phyloP scores from a whole-genome alignment of 441 rosid species.

The Euphorbia corollata region DNA sequence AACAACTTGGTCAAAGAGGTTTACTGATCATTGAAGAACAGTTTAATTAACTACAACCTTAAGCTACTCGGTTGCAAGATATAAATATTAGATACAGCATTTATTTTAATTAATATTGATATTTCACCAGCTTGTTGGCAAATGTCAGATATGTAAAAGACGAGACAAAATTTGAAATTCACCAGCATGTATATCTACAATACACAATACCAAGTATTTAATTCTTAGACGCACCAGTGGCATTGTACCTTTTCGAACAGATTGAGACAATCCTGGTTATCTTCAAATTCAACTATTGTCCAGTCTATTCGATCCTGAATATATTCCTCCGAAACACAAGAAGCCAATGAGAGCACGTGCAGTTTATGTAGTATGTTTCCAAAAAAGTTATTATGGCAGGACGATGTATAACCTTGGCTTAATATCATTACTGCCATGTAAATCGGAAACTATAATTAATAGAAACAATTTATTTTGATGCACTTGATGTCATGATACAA shows the following conservation, averaged over 20 bases:
- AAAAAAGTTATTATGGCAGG: background rate
- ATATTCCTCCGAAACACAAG: slow-evolving; percentile 58
- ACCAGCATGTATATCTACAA: slow-evolving; percentile 6
- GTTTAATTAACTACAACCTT: background rate
- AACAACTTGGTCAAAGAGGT: background rate
- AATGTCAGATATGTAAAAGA: background rate
- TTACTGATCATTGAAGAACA: background rate
- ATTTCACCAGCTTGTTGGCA: background rate
- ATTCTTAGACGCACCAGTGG: background rate
- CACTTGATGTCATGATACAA: background rate
- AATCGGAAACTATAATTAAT: too few relatives aligned
- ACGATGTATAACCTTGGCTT: background rate
- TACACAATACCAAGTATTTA: background rate
- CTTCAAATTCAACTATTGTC: slow-evolving; percentile 94
- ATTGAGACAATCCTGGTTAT: slow-evolving; percentile 93
- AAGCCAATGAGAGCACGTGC: slow-evolving; percentile 8
- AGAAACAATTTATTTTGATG: slow-evolving; percentile 1
- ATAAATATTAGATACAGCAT: background rate
- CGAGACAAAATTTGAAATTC: background rate
- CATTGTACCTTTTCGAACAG: slow-evolving; percentile 87
- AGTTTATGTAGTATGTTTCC: background rate
- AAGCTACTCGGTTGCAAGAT: background rate
- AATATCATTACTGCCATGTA: background rate
- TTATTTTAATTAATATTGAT: background rate
- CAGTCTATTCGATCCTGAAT: slow-evolving; percentile 98